These are phyloP conservation scores for Backusella australiensis DNA, from an alignment of 192 early-diverging fungal genomes.

Conservation along the genomic window DNA sequence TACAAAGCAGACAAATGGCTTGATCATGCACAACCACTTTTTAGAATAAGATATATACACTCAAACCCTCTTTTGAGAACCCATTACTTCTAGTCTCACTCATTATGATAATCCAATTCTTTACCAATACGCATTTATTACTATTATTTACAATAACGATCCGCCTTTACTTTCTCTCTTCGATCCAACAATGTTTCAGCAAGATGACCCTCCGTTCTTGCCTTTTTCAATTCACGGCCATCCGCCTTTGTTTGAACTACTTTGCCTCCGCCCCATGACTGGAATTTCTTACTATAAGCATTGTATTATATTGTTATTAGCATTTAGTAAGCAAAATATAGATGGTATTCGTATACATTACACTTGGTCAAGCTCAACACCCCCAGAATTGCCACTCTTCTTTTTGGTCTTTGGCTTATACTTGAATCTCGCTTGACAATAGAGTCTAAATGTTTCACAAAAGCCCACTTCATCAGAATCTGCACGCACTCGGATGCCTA, in stretches of 20 bases:
- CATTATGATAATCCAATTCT: background rate
- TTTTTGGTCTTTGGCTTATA: constrained; percentile 47
- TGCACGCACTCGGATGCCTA: constrained; percentile 55
- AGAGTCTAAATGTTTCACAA: constrained; percentile 66
- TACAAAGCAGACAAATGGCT: background rate
- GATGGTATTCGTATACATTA: constrained; percentile 33
- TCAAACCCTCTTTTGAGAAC: background rate
- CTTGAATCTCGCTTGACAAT: constrained; percentile 69
- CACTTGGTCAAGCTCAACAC: constrained; percentile 69
- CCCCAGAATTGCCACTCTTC: constrained; percentile 49
- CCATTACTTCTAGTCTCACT: too few relatives aligned
- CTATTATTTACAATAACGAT: constrained; percentile 76
- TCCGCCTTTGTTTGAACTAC: constrained; percentile 55
- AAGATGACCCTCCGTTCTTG: constrained; percentile 68
- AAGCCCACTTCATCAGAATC: constrained; percentile 74
- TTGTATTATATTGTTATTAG: background rate
- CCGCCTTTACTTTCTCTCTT: constrained; percentile 77
- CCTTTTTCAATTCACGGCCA: constrained; percentile 53
- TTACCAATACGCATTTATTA: background rate
- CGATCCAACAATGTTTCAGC: constrained; percentile 78
- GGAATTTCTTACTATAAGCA: constrained; percentile 61
- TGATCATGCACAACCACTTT: background rate
- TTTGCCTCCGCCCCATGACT: constrained; percentile 70
- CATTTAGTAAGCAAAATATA: background rate
- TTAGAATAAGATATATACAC: background rate